Percentiles rank a stretch among this genome's conserved stretches.
Evolutionary conservation across 768 basidiomycete species (phyloP).

Genomic region (Gautieria morchelliformis): DNA sequence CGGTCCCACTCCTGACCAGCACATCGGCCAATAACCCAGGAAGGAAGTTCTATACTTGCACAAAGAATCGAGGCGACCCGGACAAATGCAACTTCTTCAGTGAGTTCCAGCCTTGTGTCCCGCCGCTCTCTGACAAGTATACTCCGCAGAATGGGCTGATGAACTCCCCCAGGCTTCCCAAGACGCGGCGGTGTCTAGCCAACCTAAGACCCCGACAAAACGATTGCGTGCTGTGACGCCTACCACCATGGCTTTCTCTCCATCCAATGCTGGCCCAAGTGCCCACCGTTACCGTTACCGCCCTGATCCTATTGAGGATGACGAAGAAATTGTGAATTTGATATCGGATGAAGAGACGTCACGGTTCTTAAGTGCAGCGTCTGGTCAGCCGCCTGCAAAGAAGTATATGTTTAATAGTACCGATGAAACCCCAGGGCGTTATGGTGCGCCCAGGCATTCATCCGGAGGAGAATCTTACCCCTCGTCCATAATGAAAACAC

Average conservation of each 20-base stretch:
- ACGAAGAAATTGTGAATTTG: not conserved
- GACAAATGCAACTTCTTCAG: conserved; percentile 1
- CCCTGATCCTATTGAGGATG: not conserved
- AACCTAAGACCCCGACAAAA: not conserved
- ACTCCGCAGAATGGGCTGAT: not conserved
- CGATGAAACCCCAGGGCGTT: not conserved
- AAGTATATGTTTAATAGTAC: not conserved
- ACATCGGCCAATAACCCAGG: not conserved
- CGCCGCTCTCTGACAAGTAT: not conserved
- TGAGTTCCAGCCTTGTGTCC: not conserved
- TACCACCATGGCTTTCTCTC: not conserved
- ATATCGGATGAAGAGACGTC: not conserved
- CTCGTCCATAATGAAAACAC: not conserved
- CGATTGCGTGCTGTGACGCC: not conserved
- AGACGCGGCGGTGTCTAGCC: not conserved
- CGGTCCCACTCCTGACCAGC: not conserved
- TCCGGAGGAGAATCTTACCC: not conserved
- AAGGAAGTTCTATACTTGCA: conserved; percentile 2
- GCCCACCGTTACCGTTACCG: not conserved
- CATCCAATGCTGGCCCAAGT: not conserved
- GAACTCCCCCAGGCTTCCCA: not conserved
- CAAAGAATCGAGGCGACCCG: not conserved
- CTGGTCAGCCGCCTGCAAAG: not conserved
- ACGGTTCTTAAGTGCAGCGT: not conserved
- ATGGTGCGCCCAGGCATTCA: not conserved